Conservation (phyloP, 495 filamentous ascomycete species). For the Clohesyomyces aquaticus region DNA sequence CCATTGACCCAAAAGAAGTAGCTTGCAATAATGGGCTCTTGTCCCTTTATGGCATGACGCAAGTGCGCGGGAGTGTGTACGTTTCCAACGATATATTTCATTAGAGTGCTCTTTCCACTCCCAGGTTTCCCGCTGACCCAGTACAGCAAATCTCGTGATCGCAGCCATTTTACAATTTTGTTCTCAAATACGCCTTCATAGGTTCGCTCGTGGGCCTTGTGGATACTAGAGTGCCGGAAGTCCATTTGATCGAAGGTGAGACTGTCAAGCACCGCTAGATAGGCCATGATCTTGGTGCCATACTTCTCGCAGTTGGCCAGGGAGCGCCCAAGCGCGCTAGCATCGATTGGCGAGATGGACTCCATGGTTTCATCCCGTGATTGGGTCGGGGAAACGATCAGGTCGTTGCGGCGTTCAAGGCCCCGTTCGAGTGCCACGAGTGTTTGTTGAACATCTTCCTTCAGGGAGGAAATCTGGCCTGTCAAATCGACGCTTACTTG, state of each 20-base stretch:
- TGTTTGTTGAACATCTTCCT: no score
- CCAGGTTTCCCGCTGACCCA: slow-evolving; percentile 24
- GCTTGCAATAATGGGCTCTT: slow-evolving; percentile 33
- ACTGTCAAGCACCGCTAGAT: not conserved
- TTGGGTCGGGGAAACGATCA: no score
- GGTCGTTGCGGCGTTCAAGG: no score
- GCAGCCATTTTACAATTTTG: not conserved
- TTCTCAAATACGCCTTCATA: not conserved
- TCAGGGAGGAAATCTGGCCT: no score
- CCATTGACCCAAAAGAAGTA: slow-evolving; percentile 57
- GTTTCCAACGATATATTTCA: slow-evolving; percentile 17
- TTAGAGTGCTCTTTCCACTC: slow-evolving; percentile 20
- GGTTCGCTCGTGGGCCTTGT: slow-evolving; percentile 3
- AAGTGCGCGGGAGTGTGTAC: not conserved
- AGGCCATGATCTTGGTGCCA: not conserved
- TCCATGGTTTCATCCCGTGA: no score
- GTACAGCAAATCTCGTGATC: slow-evolving; percentile 8
- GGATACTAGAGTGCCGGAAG: slow-evolving; percentile 7
- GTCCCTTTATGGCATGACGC: not conserved
- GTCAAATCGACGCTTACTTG: no score
- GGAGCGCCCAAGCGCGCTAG: not conserved
- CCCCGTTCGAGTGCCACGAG: no score
- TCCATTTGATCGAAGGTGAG: slow-evolving; percentile 12
- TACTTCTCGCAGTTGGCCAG: not conserved
- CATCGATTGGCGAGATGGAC: no score